Conservation (phyloP, 371 early-diverging fungal genomes). For the Rhizopus microsporus region DNA sequence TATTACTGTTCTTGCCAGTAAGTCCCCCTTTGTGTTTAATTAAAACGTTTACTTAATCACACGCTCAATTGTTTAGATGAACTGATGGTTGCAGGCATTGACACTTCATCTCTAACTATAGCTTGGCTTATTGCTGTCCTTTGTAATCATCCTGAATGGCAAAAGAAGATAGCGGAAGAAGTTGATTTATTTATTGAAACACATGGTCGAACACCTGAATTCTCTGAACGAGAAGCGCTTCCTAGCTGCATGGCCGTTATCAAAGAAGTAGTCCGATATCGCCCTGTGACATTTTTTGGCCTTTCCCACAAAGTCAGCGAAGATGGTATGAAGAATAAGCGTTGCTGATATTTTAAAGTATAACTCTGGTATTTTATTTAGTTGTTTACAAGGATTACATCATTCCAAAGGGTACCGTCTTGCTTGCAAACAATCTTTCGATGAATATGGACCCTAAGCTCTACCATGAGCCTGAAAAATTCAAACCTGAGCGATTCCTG, state of each 20-base stretch:
- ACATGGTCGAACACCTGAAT: conserved; percentile 10
- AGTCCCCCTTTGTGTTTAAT: not conserved
- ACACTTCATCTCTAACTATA: conserved; percentile 12
- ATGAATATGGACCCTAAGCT: conserved; percentile 9
- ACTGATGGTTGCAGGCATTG: conserved; percentile 18
- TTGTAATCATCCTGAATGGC: conserved; percentile 17
- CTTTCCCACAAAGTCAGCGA: conserved; percentile 9
- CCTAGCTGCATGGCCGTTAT: conserved; percentile 15
- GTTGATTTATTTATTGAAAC: conserved; percentile 16
- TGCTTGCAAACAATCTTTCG: conserved; percentile 11
- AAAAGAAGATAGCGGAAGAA: conserved; percentile 11
- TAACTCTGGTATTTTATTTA: conserved; percentile 1
- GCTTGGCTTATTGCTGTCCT: conserved; percentile 13
- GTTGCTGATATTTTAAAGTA: no score
- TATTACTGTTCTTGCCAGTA: conserved; percentile 28
- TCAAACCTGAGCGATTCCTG: conserved; percentile 15
- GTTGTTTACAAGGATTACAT: conserved; percentile 18
- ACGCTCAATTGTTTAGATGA: conserved; percentile 10
- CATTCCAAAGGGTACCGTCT: conserved; percentile 15
- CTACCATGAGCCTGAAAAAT: conserved; percentile 11
- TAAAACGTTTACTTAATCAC: not conserved
- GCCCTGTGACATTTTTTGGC: conserved; percentile 12
- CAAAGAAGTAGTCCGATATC: conserved; percentile 20
- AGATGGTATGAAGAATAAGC: conserved; percentile 15
- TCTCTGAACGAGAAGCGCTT: conserved; percentile 11